Evolutionary conservation across 345 rosid genomes (phyloP), one percentile per base, ranked within the genome.

Genomic region (Euclidium syriacum): DNA sequence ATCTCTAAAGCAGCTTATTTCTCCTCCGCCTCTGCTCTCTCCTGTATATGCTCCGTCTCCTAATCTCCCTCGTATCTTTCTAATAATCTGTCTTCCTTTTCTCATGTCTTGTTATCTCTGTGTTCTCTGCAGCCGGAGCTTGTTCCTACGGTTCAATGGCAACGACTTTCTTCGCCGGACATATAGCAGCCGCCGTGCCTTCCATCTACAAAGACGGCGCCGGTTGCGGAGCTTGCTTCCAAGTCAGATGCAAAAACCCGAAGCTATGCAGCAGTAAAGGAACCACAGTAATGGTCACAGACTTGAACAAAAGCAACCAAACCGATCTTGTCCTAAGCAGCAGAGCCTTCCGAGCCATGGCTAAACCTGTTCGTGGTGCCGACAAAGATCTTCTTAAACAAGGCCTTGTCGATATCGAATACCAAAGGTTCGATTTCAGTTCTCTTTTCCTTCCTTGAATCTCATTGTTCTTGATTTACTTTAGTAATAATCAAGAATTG

Each of bases 191-290:
- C 30, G 91, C 73, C 49, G 69, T 72, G 39, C 77, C 95, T 73
- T 78, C 97, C 4, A 73, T 87, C 65, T 90, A 73, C 80, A 90
- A 94, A 75, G 75, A 83, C 27, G 99, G 99, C 1, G 91, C 83
- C 58, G 91, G 91, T 10, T 94, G 96, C 15, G 97, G 96, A 33
- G 88, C 96, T 35, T 90, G 99, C 73, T 87, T 87, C 66, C 90
- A 90, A 85, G 77, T 94, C 64, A 75, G 97, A 77, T 94, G 99
- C 85, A 87, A 73, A 62, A 55, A 90, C 76, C 42, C 73, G 0
- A 19, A 30, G 23, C 44, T 90, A 0, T 94, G 99, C 42, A 83
- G 60, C 65, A 72, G 70, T 65, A 68, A 50, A 74, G 99, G 99
- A 34, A 83, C 87, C 5, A 73, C 60, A 30, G 88, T 94, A 38